Evolutionary conservation across 345 rosid genomes (phyloP).

Genomic region (Citrus reticulata): DNA sequence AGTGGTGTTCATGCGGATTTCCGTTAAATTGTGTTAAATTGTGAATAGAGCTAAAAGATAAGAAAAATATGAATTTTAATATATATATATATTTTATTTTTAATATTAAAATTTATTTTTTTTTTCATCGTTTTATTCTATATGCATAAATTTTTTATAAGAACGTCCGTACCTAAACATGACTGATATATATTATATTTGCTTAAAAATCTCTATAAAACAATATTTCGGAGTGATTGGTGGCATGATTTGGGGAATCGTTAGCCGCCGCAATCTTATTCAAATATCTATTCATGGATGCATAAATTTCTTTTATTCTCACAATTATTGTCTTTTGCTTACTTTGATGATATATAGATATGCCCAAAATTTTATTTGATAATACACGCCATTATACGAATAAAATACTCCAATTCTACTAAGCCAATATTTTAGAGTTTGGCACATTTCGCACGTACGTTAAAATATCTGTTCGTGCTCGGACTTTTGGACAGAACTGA

Average conservation of each 20-base stretch:
- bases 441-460: conserved; percentile 9
- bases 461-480: background rate
- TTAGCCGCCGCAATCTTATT: conserved; percentile 38
- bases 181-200: too few relatives aligned
- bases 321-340: background rate
- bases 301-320: background rate
- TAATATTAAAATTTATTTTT: too few relatives aligned
- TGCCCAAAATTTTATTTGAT: background rate
- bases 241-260: conserved; percentile 51
- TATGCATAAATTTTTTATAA: background rate
- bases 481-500: conserved; percentile 2
- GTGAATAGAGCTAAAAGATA: too few relatives aligned
- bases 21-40: too few relatives aligned
- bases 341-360: background rate
- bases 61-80: too few relatives aligned
- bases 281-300: background rate
- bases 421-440: background rate
- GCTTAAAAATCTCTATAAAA: background rate
- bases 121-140: too few relatives aligned
- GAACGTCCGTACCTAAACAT: too few relatives aligned
- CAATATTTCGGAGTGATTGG: conserved; percentile 38
- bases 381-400: background rate
- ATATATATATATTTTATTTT: too few relatives aligned
- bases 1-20: too few relatives aligned
- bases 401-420: background rate